Evolutionary conservation across 768 basidiomycete genomes (phyloP), one percentile per base, ranked within the genome.

Genomic region (Candolleomyces efflorescens): DNA sequence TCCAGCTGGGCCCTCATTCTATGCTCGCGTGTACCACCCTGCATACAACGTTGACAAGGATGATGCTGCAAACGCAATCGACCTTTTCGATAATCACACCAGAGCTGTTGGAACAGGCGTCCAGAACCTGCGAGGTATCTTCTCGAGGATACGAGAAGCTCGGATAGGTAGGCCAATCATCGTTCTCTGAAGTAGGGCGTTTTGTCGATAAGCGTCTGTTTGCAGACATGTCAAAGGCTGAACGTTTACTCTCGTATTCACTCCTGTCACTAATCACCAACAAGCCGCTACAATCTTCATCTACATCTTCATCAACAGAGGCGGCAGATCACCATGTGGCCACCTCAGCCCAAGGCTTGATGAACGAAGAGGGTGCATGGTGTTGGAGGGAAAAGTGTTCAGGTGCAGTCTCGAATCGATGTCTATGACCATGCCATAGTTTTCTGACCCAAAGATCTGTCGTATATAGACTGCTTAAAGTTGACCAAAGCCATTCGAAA

Each of bases 361-460:
- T 84, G 54, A 93, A 92, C 61, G 75, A 77, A 9, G 82, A 89
- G 23, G 87, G 89, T 0, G 91, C 89, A 3, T 90, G 92, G 89
- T 92, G 91, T 68, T 95, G 92, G 91, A 78, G 85, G 23, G 90
- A 94, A 54, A 78, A 78, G 2, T 93, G 92, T 67, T 70, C 79
- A 67, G 85, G 90, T 89, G 63, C 13, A 32, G 51, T 2, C 48
- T 44, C 3, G 36, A 37, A 17, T 51, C 47, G 36, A 26, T 37
- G 18, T n/a, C 51, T 32, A 5, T 18, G 22, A 22, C 54, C 53
- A 41, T 17, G n/a, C n/a, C n/a, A 45, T 22, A 3, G 32, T 18
- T 45, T 46, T 26, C 15, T 32, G 32, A 32, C 32, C 7, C 6
- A 32, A 32, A 11, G 6, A 11, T 32, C 11, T 7, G 11, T 32